Evolutionary conservation across 2,329 filamentous ascomycete species (phyloP).

Genomic region (Fonsecaea pedrosoi): DNA sequence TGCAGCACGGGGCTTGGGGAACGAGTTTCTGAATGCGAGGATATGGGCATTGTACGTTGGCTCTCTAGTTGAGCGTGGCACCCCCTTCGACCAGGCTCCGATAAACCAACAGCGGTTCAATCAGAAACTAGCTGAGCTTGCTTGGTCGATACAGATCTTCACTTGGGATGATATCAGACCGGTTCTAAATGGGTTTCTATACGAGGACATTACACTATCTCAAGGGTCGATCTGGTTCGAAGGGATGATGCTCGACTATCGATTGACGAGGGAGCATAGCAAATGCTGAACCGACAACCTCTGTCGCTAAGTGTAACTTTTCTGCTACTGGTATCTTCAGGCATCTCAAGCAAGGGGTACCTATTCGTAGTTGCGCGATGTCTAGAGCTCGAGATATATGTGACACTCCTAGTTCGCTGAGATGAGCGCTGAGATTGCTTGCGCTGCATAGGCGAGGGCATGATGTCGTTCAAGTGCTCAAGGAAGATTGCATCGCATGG

Average conservation of each 20-base stretch:
- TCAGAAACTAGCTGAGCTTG: neutral
- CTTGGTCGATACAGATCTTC: neutral
- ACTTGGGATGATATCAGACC: slow-evolving; percentile 4
- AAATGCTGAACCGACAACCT: neutral
- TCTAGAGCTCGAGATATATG: too few relatives aligned
- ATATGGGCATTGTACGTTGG: slow-evolving; percentile 26
- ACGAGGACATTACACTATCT: slow-evolving; percentile 1
- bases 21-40: slow-evolving; percentile 15
- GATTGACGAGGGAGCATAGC: neutral
- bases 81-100: neutral
- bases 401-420: too few relatives aligned
- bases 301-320: too few relatives aligned
- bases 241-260: neutral
- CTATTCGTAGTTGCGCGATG: too few relatives aligned
- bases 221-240: slow-evolving; percentile 14
- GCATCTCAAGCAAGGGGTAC: too few relatives aligned
- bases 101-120: slow-evolving; percentile 5
- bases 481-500: too few relatives aligned
- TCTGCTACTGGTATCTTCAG: too few relatives aligned
- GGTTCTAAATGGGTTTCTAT: slow-evolving; percentile 6
- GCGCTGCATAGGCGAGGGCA: too few relatives aligned
- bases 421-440: too few relatives aligned
- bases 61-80: slow-evolving; percentile 16
- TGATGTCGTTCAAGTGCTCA: too few relatives aligned
- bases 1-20: neutral